These are phyloP conservation scores for Lactarius vividus DNA, from an alignment of 768 basidiomycete genomes.

Conservation along the genomic window DNA sequence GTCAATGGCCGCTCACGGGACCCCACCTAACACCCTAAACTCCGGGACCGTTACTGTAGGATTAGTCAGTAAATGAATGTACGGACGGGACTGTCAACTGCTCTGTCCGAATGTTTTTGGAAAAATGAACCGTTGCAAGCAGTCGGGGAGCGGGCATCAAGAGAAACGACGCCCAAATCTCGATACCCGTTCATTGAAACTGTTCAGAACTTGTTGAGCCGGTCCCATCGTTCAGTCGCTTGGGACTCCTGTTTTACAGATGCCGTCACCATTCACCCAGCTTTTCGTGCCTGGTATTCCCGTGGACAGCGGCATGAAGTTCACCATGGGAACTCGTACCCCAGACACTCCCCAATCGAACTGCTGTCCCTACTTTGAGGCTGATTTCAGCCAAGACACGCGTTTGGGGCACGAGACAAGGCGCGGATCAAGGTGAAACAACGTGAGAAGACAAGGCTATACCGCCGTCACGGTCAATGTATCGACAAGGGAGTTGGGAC, in stretches of 20 bases:
- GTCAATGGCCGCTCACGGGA: background rate
- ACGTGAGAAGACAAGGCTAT: background rate
- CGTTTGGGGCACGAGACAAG: conserved; percentile 1
- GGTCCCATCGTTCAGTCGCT: background rate
- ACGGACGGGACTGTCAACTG: background rate
- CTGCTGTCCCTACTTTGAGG: background rate
- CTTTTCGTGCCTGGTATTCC: conserved; percentile 1
- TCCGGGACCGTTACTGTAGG: background rate
- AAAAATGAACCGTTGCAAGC: background rate
- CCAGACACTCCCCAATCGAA: conserved; percentile 11
- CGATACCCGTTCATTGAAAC: background rate
- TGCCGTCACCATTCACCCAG: conserved; percentile 5
- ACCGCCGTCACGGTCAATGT: background rate
- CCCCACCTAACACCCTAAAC: background rate
- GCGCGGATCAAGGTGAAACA: background rate
- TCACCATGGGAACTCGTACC: conserved; percentile 17
- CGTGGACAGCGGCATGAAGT: background rate
- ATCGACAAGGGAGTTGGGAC: conserved; percentile 4
- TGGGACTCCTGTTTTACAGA: background rate
- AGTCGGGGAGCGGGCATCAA: background rate
- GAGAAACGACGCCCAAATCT: background rate
- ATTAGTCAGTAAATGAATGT: background rate
- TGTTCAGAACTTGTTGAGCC: background rate
- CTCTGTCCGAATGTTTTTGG: background rate
- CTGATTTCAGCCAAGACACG: background rate